These are phyloP conservation scores for Aspergillus panamensis DNA, from an alignment of 495 filamentous ascomycete species.

Conservation along the genomic window DNA sequence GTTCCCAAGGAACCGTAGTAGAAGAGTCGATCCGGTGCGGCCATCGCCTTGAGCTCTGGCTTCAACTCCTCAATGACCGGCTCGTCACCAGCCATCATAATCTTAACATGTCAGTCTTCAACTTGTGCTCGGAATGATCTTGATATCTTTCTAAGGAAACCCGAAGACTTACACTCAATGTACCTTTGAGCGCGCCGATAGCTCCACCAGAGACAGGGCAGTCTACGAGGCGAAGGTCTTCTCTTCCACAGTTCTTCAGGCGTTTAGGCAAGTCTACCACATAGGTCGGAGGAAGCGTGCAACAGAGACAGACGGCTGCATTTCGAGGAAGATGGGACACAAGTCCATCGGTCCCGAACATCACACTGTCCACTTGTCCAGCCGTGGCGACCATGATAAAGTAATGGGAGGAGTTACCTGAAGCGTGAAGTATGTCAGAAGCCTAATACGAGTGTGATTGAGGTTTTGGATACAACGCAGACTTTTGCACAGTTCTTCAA, in stretches of 20 bases:
- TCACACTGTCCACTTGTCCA: not conserved
- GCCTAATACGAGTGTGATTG: not conserved
- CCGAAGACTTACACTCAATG: not conserved
- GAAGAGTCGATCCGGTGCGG: not conserved
- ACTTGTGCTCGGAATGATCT: too few relatives aligned
- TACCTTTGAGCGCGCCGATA: not conserved
- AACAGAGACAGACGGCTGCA: not conserved
- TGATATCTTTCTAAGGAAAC: not conserved
- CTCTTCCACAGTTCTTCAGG: not conserved
- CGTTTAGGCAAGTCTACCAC: not conserved
- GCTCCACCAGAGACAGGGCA: not conserved
- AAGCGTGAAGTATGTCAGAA: not conserved
- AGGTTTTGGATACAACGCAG: not conserved
- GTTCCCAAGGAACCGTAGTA: not conserved
- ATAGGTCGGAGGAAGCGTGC: not conserved
- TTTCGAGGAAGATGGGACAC: not conserved
- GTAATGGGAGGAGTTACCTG: not conserved
- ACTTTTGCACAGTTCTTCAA: not conserved
- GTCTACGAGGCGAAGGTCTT: not conserved
- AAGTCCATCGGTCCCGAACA: not conserved
- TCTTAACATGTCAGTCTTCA: too few relatives aligned
- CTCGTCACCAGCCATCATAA: not conserved
- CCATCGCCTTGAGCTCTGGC: not conserved
- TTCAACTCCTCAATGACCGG: not conserved
- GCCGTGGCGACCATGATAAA: not conserved